Evolutionary conservation across 1,284 basidiomycete species (phyloP), one percentile per base, ranked within the genome.

Genomic region (Boletellus deceptivus): DNA sequence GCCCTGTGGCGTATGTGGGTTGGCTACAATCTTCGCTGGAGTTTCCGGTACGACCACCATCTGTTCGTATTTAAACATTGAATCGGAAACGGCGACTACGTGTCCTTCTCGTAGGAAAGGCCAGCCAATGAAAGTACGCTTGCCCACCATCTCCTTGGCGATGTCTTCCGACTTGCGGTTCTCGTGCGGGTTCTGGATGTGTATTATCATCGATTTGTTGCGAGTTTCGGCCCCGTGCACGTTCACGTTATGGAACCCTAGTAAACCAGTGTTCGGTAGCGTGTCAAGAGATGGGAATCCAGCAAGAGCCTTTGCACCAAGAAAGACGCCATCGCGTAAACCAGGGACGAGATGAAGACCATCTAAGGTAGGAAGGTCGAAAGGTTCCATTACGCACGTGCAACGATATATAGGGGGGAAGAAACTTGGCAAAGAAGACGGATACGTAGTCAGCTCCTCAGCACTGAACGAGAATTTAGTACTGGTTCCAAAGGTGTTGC

Each of bases 221-320:
- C 86, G 80, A 56, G 85, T 91, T 66, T 97, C 94, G 4, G 84
- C 78, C 49, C 94, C 92, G 71, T 98, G 97, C 8, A 99, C 86
- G 64, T 93, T 98, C 60, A 99, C 94, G 33, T 89, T 84, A 64
- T 98, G 95, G 69, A 84, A 81, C 14, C 86, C 91, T 9, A 98
- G 77, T 18, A 77, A 72, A 2, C 88, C 86, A 4, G 81, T 83
- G 66, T 94, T 82, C 0, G 91, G 90, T 3, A 99, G 77, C 0
- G 94, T 98, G 58, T 96, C 82, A 27, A 99, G 76, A 0, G 93
- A 95, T 0, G 96, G 96, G 80, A 99, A 99, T 17, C 97, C 96
- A 1, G 97, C 93, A 6, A 98, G 78, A 2, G 94, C 92, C 20
- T 89, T 80, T 9, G 82, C 80, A 38, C 96, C 96, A 10, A 97